Conservation (phyloP, 345 rosid genomes). For the Populus euphratica region DNA sequence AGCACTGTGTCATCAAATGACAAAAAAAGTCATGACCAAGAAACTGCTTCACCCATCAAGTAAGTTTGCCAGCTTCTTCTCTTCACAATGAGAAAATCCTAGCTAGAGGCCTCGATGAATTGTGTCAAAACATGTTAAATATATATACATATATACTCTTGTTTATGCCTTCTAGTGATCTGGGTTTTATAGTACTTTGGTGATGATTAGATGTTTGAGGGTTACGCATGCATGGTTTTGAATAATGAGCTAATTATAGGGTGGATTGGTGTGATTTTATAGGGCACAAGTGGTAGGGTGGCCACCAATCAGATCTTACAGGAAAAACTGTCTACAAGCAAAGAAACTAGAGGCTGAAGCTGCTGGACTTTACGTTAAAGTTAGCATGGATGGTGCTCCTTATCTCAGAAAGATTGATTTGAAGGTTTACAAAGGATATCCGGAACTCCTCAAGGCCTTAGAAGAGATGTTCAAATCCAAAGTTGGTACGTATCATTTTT, state of each 20-base stretch:
- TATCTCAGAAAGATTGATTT: constrained; percentile 70
- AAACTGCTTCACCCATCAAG: constrained; percentile 34
- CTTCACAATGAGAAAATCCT: neutral
- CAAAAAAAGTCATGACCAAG: constrained; percentile 12
- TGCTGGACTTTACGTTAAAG: constrained; percentile 50
- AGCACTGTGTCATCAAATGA: neutral
- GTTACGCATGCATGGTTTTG: neutral
- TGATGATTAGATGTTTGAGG: neutral
- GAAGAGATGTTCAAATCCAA: constrained; percentile 66
- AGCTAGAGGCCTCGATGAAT: neutral
- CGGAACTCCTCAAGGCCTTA: constrained; percentile 52
- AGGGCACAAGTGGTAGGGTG: constrained; percentile 75
- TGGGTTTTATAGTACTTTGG: neutral
- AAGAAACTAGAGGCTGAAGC: constrained; percentile 32
- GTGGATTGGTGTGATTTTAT: constrained; percentile 7
- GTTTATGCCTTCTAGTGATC: neutral
- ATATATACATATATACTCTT: neutral
- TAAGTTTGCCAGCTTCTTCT: constrained; percentile 15
- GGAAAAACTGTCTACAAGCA: constrained; percentile 45
- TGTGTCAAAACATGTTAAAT: neutral
- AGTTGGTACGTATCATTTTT: constrained; percentile 32
- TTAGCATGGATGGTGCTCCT: constrained; percentile 74
- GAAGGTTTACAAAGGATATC: constrained; percentile 47
- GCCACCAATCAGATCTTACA: constrained; percentile 69
- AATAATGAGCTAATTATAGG: neutral